These are phyloP conservation scores for Acrasis kona DNA, from an alignment of 78 protist genomes.

Conservation along the genomic window DNA sequence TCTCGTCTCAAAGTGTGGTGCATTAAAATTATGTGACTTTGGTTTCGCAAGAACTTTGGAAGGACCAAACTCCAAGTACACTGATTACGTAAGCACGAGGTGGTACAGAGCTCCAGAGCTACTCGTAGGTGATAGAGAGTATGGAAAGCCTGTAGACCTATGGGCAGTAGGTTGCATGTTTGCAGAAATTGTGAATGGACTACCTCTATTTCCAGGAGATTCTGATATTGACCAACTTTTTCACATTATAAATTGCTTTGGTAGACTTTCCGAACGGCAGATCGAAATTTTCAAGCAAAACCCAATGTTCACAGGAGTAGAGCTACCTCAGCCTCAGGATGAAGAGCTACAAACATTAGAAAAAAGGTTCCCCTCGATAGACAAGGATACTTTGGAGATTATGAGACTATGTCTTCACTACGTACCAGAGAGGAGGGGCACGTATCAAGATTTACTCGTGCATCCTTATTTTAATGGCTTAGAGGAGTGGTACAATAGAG, in stretches of 20 bases:
- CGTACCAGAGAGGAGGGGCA: no score
- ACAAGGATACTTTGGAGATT: no score
- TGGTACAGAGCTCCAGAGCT: slow-evolving; percentile 55
- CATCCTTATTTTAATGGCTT: no score
- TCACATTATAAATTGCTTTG: slow-evolving; percentile 30
- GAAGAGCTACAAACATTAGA: background rate
- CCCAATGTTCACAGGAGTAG: slow-evolving; percentile 17
- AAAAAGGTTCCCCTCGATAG: slow-evolving; percentile 31
- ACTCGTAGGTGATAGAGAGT: slow-evolving; percentile 28
- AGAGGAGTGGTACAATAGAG: no score
- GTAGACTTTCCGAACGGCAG: slow-evolving; percentile 8
- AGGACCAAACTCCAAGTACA: slow-evolving; percentile 24
- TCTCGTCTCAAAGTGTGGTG: slow-evolving; percentile 28
- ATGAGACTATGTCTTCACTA: no score
- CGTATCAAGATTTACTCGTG: no score
- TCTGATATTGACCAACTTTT: slow-evolving; percentile 47
- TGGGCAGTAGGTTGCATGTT: slow-evolving; percentile 61
- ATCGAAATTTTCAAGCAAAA: slow-evolving; percentile 18
- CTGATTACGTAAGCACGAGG: slow-evolving; percentile 61
- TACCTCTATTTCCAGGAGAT: slow-evolving; percentile 52
- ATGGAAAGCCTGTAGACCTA: slow-evolving; percentile 34
- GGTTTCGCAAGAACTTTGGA: slow-evolving; percentile 44
- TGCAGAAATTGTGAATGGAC: slow-evolving; percentile 30
- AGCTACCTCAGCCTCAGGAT: slow-evolving; percentile 5
- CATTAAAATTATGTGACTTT: slow-evolving; percentile 46